These are phyloP conservation scores for Balamuthia mandrillaris DNA, from an alignment of 208 protist genomes.

Conservation along the genomic window DNA sequence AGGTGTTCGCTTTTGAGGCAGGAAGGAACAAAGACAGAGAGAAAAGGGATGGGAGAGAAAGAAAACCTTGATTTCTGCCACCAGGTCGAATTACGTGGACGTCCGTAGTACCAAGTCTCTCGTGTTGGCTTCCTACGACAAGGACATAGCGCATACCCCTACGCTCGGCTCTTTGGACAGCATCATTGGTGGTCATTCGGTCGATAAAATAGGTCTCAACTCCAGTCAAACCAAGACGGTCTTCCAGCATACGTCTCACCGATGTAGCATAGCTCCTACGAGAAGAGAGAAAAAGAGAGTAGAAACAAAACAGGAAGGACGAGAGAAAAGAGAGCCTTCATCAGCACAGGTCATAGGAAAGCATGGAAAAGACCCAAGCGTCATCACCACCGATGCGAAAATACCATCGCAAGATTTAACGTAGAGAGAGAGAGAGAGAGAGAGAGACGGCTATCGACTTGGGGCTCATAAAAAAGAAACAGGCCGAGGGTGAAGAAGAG, in stretches of 20 bases:
- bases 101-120: background rate
- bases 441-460: no score
- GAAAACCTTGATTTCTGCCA: background rate
- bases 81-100: background rate
- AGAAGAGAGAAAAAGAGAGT: background rate
- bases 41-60: no score
- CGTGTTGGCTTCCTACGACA: conserved; percentile 19
- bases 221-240: background rate
- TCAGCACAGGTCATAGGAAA: background rate
- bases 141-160: conserved; percentile 20
- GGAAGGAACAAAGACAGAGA: background rate
- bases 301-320: background rate
- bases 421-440: no score
- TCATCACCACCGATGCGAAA: no score
- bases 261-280: conserved; percentile 20
- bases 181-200: background rate
- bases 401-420: no score
- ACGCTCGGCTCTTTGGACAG: background rate
- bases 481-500: no score
- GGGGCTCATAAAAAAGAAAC: no score
- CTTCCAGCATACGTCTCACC: conserved; percentile 28
- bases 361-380: background rate
- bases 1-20: background rate
- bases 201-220: conserved; percentile 13
- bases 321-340: background rate